Conservation (phyloP, 2,329 filamentous ascomycete genomes). For the Corinectria fuckeliana region DNA sequence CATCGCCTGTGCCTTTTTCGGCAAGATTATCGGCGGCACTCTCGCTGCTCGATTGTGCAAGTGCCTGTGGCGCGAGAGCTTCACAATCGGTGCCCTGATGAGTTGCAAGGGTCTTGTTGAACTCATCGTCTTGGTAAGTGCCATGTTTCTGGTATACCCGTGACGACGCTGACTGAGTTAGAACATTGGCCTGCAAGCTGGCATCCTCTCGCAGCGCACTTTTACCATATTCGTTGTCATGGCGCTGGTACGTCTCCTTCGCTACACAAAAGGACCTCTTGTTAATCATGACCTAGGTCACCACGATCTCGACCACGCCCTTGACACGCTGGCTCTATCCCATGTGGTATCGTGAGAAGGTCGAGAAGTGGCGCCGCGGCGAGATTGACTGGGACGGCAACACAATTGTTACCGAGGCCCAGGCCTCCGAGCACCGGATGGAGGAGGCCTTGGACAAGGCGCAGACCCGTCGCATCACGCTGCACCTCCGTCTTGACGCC, state of each 20-base stretch:
- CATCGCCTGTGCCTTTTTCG: constrained; percentile 79
- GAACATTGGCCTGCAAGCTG: constrained; percentile 81
- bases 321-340: constrained; percentile 78
- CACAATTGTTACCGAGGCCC: constrained; percentile 39
- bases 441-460: constrained; percentile 37
- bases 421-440: constrained; percentile 35
- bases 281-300: constrained; percentile 53
- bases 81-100: constrained; percentile 90
- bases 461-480: constrained; percentile 33
- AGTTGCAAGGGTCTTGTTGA: constrained; percentile 96
- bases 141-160: background rate
- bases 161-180: constrained; percentile 28
- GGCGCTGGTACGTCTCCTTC: constrained; percentile 63
- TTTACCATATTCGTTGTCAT: constrained; percentile 97
- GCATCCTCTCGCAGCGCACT: constrained; percentile 78
- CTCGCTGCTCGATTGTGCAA: constrained; percentile 73
- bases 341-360: constrained; percentile 61
- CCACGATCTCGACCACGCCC: constrained; percentile 84
- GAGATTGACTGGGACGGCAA: constrained; percentile 84
- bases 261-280: too few relatives aligned
- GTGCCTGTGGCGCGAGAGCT: constrained; percentile 88
- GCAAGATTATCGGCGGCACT: constrained; percentile 84
- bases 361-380: constrained; percentile 70
- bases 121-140: constrained; percentile 84
- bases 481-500: constrained; percentile 40